phyloP scores from a whole-genome alignment of 2,329 filamentous ascomycete genomes.

The Calonectria montana region DNA sequence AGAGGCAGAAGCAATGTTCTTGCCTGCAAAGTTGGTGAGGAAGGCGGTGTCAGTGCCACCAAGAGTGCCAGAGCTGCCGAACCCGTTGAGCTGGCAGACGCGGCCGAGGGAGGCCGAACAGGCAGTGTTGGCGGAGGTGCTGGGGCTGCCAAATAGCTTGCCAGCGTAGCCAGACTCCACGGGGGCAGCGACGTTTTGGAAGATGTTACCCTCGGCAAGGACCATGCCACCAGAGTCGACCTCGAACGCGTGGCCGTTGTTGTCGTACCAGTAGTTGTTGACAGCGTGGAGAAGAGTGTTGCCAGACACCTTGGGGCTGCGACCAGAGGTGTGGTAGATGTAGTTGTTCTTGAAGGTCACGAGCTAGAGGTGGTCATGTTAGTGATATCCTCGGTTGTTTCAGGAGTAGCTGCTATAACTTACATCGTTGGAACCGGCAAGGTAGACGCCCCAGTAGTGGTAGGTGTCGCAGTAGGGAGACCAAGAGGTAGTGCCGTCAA shows the following conservation, averaged over 20 bases:
- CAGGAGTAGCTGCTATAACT: not conserved
- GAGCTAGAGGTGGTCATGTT: slow-evolving; percentile 10
- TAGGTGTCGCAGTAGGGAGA: slow-evolving; percentile 67
- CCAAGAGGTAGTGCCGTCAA: slow-evolving; percentile 64
- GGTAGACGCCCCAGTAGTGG: slow-evolving; percentile 70
- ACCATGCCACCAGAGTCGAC: slow-evolving; percentile 53
- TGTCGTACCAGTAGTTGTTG: slow-evolving; percentile 70
- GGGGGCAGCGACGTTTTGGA: slow-evolving; percentile 60
- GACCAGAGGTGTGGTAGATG: slow-evolving; percentile 67
- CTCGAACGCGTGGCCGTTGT: slow-evolving; percentile 66
- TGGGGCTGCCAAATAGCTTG: slow-evolving; percentile 45
- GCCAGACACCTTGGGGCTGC: slow-evolving; percentile 65
- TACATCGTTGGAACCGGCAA: slow-evolving; percentile 63
- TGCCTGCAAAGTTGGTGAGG: slow-evolving; percentile 59
- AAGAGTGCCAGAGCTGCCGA: slow-evolving; percentile 52
- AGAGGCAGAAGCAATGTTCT: slow-evolving; percentile 59
- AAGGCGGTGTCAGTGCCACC: slow-evolving; percentile 55
- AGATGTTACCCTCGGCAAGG: slow-evolving; percentile 67
- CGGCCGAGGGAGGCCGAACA: slow-evolving; percentile 59
- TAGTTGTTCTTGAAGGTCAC: slow-evolving; percentile 71
- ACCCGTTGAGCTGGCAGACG: slow-evolving; percentile 60
- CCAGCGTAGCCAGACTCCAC: slow-evolving; percentile 47
- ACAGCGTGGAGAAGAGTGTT: slow-evolving; percentile 66
- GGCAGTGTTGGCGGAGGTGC: slow-evolving; percentile 46
- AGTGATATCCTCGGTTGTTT: not conserved